Evolutionary conservation across 305 asterid species (phyloP), one percentile per base, ranked within the genome.

Genomic region (Plantago coronopus): DNA sequence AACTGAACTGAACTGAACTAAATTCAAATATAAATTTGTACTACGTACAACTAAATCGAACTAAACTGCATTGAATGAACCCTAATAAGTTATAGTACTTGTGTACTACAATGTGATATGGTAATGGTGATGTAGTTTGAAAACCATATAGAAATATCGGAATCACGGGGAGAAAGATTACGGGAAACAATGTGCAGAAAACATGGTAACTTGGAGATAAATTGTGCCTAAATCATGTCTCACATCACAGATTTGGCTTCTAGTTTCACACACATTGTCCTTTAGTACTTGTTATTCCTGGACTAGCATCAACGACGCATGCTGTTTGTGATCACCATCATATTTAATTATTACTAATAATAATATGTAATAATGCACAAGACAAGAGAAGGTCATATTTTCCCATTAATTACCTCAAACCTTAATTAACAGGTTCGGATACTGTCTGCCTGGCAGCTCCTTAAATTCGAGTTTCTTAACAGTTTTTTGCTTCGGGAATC

Each of bases 351-450:
- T 61, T 3, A 34, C 23, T 59, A n/a, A n/a, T n/a, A n/a, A n/a
- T n/a, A n/a, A n/a, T n/a, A n/a, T n/a, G n/a, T n/a, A n/a, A n/a
- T n/a, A n/a, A n/a, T n/a, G n/a, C n/a, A n/a, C n/a, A n/a, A n/a
- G n/a, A n/a, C n/a, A n/a, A n/a, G 67, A 13, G 54, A 57, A 57
- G 77, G 71, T 74, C 61, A 42, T 31, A 22, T 60, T 60, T 59
- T 48, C 66, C 59, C 59, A 42, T 69, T 67, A 68, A 42, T 69
- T 67, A 68, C 58, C 16, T 45, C 5, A 42, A 54, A 21, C 65
- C 15, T 23, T 51, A 22, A 22, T 22, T 14, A 51, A 22, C 57
- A 51, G 11, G 18, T 51, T 11, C 21, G 7, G 34, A 27, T 27
- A 3, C 19, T 51, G 14, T 4, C 14, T 29, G n/a, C n/a, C n/a